Base-by-base conservation (phyloP, 2,329 filamentous ascomycete species). In the Pyrenophora tritici-repentis region DNA sequence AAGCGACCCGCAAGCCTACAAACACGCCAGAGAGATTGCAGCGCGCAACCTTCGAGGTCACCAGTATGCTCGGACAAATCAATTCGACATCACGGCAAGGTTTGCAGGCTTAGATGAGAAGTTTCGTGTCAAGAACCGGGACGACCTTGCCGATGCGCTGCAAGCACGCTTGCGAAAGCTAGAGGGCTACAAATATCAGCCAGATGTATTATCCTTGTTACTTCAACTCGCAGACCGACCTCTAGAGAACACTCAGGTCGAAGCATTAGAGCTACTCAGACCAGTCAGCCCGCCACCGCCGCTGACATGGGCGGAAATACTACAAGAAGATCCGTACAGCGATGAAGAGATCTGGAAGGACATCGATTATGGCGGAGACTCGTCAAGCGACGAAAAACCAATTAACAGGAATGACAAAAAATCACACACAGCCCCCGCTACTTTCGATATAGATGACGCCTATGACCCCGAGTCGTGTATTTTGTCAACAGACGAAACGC, bases 191-290 rank as follows among this genome's bases (percentile, higher is more conserved):
- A 86, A 85, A 73, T 93, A 85, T 82, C 84, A 85, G 5, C 91
- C 92, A 0, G 94, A 97, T 62, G 80, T 89, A 12, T 76, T 97
- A 12, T 86, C 89, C 42, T 74, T 97, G 0, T 75, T 97, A 9
- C 78, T 97, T 6, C 84, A 90, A 54, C 82, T 97, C 0, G 93
- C 93, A 1, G 87, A 96, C 61, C 83, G 86, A 45, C 93, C 94
- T 2, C 83, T 86, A 0, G 82, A 86, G 44, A 87, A 91, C 43
- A 84, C 89, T 0, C 82, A 78, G 3, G 74, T 93, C 1, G 79
- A 82, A 34, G 82, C 85, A 55, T 75, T 94, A n/a, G 79, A 86
- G 14, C 70, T 76, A 1, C 72, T 88, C 2, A 78, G 77, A 32
- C 75, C 79, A 1, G 71, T 77, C 3, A 76, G 78, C 13, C 67